These are phyloP conservation scores for Jackrogersella multiformis DNA, from an alignment of 495 filamentous ascomycete genomes.

Conservation along the genomic window DNA sequence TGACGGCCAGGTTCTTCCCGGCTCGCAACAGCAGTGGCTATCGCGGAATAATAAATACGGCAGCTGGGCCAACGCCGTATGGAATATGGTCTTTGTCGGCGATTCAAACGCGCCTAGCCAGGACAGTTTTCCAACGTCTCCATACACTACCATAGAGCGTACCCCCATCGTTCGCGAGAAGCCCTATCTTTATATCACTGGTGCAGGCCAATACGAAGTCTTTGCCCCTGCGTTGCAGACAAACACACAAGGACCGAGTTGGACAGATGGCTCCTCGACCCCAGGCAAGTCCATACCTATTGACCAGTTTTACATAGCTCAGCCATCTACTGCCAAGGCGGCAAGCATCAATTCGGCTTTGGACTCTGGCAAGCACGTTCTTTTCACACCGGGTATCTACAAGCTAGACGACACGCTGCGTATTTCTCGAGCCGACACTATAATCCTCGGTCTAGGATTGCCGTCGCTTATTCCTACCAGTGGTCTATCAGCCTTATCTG, in stretches of 20 bases:
- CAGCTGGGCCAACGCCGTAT: slow-evolving; percentile 47
- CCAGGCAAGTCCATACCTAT: slow-evolving; percentile 42
- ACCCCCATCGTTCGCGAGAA: slow-evolving; percentile 47
- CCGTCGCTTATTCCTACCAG: slow-evolving; percentile 40
- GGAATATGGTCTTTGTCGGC: slow-evolving; percentile 50
- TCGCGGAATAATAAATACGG: slow-evolving; percentile 48
- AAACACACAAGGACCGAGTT: slow-evolving; percentile 42
- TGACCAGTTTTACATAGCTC: slow-evolving; percentile 40
- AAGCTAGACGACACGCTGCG: slow-evolving; percentile 38
- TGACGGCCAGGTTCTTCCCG: slow-evolving; percentile 41
- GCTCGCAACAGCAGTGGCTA: slow-evolving; percentile 49
- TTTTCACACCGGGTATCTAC: slow-evolving; percentile 46
- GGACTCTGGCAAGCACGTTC: slow-evolving; percentile 37
- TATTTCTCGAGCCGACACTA: slow-evolving; percentile 31
- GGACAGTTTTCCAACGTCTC: slow-evolving; percentile 36
- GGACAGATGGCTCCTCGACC: slow-evolving; percentile 28
- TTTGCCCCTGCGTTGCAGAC: slow-evolving; percentile 42
- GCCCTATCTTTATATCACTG: slow-evolving; percentile 40
- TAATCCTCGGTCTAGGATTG: slow-evolving; percentile 43
- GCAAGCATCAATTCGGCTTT: slow-evolving; percentile 40
- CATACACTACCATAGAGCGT: slow-evolving; percentile 43
- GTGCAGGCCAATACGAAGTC: slow-evolving; percentile 37
- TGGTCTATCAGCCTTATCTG: slow-evolving; percentile 33
- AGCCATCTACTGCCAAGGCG: slow-evolving; percentile 30
- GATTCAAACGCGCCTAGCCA: slow-evolving; percentile 37